phyloP scores from a whole-genome alignment of 768 basidiomycete species.

The Kondoa malvinella region DNA sequence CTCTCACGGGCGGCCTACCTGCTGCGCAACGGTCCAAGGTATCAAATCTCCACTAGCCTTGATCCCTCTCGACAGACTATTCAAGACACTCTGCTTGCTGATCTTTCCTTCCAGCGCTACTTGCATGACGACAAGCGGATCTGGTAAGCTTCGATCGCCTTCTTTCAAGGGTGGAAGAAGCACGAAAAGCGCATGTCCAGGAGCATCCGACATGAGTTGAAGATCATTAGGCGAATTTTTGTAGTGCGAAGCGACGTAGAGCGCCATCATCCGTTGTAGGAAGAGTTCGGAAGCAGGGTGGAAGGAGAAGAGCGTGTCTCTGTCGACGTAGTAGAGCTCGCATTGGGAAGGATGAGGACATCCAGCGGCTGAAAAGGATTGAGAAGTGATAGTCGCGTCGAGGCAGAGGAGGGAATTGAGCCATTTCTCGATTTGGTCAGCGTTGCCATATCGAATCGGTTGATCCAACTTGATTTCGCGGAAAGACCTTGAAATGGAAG shows the following conservation, averaged over 20 bases:
- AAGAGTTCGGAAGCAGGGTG: slow-evolving; percentile 96
- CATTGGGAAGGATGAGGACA: slow-evolving; percentile 87
- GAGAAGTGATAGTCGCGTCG: slow-evolving; percentile 51
- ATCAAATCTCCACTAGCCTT: slow-evolving; percentile 91
- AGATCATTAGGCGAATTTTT: slow-evolving; percentile 98
- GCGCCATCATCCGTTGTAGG: slow-evolving; percentile 92
- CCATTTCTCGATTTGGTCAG: slow-evolving; percentile 88
- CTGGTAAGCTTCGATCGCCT: slow-evolving; percentile 66
- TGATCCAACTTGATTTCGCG: slow-evolving; percentile 88
- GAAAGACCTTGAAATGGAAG: slow-evolving; percentile 54
- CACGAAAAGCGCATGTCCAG: slow-evolving; percentile 91
- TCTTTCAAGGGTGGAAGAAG: slow-evolving; percentile 80
- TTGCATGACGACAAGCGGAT: slow-evolving; percentile 86
- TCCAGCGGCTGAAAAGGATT: slow-evolving; percentile 43
- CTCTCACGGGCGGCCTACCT: slow-evolving; percentile 33
- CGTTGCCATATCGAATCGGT: slow-evolving; percentile 75
- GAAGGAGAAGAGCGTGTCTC: slow-evolving; percentile 91
- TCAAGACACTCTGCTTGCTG: slow-evolving; percentile 64
- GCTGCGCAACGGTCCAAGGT: slow-evolving; percentile 82
- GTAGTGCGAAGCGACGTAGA: slow-evolving; percentile 95
- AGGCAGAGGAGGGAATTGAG: slow-evolving; percentile 76
- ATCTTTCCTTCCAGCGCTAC: slow-evolving; percentile 92
- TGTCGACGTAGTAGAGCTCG: slow-evolving; percentile 84
- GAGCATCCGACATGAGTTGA: slow-evolving; percentile 91
- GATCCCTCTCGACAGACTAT: slow-evolving; percentile 63